Percentiles rank a stretch among this genome's conserved stretches.
Conservation (phyloP, 2,329 filamentous ascomycete genomes). For the Alternaria gansuensis region DNA sequence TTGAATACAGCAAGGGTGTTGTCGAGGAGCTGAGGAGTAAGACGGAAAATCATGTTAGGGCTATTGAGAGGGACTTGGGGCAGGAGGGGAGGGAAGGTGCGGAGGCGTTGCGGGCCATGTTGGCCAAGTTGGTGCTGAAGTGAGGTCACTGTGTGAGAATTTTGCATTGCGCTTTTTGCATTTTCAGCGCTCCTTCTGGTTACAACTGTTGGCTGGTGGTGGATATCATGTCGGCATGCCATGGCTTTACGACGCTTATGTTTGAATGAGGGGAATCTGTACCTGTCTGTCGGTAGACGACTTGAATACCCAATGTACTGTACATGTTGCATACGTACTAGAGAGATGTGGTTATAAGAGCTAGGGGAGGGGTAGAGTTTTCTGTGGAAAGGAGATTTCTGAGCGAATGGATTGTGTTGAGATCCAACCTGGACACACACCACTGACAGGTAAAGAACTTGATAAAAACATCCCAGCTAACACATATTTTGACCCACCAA, state of each 20-base stretch:
- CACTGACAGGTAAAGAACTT: background rate
- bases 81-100: slow-evolving; percentile 51
- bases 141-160: slow-evolving; percentile 15
- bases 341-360: background rate
- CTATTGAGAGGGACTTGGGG: slow-evolving; percentile 52
- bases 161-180: background rate
- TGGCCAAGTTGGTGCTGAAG: slow-evolving; percentile 53
- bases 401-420: background rate
- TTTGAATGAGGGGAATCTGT: slow-evolving; percentile 1
- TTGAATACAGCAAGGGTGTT: slow-evolving; percentile 79
- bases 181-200: background rate
- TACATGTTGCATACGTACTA: background rate
- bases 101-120: slow-evolving; percentile 52
- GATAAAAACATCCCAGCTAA: background rate
- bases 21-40: slow-evolving; percentile 57
- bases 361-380: background rate
- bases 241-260: slow-evolving; percentile 4
- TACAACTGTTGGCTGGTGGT: background rate
- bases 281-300: background rate
- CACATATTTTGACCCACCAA: background rate
- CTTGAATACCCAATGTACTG: slow-evolving; percentile 1
- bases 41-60: slow-evolving; percentile 55
- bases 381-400: no score
- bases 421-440: no score
- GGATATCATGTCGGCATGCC: background rate